These are phyloP conservation scores for Malus hybrid DNA, from an alignment of 331 rosid species.

Conservation along the genomic window DNA sequence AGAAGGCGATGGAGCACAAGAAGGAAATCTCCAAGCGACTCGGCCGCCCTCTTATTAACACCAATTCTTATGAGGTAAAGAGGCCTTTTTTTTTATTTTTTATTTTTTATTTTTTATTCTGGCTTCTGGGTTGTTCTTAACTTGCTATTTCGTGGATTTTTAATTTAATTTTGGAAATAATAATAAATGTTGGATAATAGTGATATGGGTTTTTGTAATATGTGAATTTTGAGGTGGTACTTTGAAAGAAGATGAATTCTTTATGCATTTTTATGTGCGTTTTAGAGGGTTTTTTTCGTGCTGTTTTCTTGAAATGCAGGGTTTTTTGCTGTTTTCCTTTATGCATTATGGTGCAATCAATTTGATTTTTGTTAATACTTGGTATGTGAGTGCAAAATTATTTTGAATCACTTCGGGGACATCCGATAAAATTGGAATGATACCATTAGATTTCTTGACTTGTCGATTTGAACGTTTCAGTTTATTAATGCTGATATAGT, in stretches of 20 bases:
- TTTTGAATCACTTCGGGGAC: neutral
- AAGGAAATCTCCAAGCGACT: slow-evolving; percentile 88
- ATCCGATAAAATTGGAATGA: neutral
- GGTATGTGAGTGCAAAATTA: neutral
- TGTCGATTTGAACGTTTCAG: no score
- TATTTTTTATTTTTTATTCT: no score
- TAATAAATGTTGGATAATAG: neutral
- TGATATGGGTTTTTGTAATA: neutral
- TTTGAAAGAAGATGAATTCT: neutral
- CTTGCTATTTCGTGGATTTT: neutral
- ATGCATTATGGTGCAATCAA: neutral
- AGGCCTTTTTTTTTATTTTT: no score
- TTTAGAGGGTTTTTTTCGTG: neutral
- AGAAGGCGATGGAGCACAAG: slow-evolving; percentile 76
- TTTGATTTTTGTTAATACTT: neutral
- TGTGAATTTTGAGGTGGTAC: neutral
- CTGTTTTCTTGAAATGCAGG: neutral
- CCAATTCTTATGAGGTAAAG: slow-evolving; percentile 78
- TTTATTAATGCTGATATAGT: neutral
- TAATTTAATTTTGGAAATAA: neutral
- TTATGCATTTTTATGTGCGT: neutral
- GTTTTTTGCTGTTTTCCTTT: neutral
- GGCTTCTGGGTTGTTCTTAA: neutral
- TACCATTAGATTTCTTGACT: neutral
- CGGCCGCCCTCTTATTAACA: slow-evolving; percentile 91